Conservation (phyloP, 2,329 filamentous ascomycete genomes). For the Colletotrichum euphorbiae region DNA sequence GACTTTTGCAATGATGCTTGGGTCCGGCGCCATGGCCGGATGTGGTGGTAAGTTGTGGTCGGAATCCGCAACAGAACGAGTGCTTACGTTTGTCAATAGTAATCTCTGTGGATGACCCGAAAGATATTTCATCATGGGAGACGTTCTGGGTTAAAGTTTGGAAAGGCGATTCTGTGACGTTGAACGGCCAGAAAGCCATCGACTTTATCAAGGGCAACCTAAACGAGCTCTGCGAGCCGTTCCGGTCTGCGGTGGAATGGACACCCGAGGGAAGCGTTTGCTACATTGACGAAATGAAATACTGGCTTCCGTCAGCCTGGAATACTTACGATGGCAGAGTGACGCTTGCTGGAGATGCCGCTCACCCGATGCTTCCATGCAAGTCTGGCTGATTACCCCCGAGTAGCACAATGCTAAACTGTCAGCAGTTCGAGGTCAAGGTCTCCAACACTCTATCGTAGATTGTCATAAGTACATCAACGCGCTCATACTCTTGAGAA, state of each 20-base stretch:
- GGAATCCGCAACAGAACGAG: too few relatives aligned
- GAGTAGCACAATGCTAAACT: not conserved
- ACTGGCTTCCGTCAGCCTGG: constrained; percentile 50
- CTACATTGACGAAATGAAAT: constrained; percentile 51
- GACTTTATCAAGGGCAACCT: constrained; percentile 46
- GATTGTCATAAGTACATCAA: constrained; percentile 54
- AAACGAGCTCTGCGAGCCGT: constrained; percentile 45
- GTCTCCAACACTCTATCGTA: constrained; percentile 56
- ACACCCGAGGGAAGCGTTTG: constrained; percentile 48
- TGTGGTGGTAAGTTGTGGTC: constrained; percentile 46
- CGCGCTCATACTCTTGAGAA: constrained; percentile 45
- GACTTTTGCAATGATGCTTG: constrained; percentile 47
- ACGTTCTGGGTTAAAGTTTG: constrained; percentile 52
- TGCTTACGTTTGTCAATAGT: constrained; percentile 33
- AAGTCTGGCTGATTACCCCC: constrained; percentile 24
- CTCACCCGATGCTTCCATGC: constrained; percentile 59
- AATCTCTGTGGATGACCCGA: constrained; percentile 43
- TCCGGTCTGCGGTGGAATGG: constrained; percentile 50
- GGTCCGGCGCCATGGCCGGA: constrained; percentile 44
- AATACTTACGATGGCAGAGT: constrained; percentile 48
- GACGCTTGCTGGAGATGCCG: constrained; percentile 54
- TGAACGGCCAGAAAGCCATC: constrained; percentile 52
- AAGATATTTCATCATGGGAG: constrained; percentile 47
- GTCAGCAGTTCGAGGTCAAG: constrained; percentile 55
- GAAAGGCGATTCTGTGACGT: constrained; percentile 43